phyloP scores from a whole-genome alignment of 495 filamentous ascomycete genomes.

The Emericellopsis terricola region DNA sequence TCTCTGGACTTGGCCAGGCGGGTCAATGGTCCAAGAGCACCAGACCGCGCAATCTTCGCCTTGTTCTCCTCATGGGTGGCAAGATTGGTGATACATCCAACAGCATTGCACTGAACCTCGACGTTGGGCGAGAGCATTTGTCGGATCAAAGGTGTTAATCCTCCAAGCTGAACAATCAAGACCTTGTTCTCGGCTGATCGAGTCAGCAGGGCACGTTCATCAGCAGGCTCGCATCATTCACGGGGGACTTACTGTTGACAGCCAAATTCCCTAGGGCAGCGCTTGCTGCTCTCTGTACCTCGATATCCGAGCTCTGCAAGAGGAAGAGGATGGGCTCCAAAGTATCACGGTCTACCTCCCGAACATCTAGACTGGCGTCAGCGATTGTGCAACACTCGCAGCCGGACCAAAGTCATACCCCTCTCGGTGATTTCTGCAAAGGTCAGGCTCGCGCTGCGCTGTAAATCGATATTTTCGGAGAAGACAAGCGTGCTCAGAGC shows the following conservation, averaged over 20 bases:
- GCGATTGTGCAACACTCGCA: slow-evolving; percentile 1
- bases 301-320: slow-evolving; percentile 85
- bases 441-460: slow-evolving; percentile 91
- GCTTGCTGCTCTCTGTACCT: slow-evolving; percentile 93
- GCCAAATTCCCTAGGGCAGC: slow-evolving; percentile 91
- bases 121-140: slow-evolving; percentile 99
- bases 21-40: slow-evolving; percentile 78
- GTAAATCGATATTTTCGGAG: slow-evolving; percentile 96
- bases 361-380: slow-evolving; percentile 51
- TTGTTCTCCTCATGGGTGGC: slow-evolving; percentile 99
- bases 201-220: slow-evolving; percentile 22
- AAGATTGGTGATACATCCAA: slow-evolving; percentile 95
- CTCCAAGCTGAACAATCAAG: slow-evolving; percentile 79
- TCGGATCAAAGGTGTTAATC: slow-evolving; percentile 77
- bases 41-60: slow-evolving; percentile 91
- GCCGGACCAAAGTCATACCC: slow-evolving; percentile 39
- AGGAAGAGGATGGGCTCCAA: slow-evolving; percentile 91
- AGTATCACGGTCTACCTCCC: slow-evolving; percentile 86
- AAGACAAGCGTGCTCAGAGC: slow-evolving; percentile 91
- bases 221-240: slow-evolving; percentile 2
- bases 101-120: slow-evolving; percentile 97
- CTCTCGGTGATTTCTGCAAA: slow-evolving; percentile 98
- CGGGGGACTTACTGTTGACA: slow-evolving; percentile 62
- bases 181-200: slow-evolving; percentile 88
- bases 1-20: slow-evolving; percentile 91